Base-by-base conservation (phyloP, 805 yeast species). In the Lipomyces lipofer region DNA sequence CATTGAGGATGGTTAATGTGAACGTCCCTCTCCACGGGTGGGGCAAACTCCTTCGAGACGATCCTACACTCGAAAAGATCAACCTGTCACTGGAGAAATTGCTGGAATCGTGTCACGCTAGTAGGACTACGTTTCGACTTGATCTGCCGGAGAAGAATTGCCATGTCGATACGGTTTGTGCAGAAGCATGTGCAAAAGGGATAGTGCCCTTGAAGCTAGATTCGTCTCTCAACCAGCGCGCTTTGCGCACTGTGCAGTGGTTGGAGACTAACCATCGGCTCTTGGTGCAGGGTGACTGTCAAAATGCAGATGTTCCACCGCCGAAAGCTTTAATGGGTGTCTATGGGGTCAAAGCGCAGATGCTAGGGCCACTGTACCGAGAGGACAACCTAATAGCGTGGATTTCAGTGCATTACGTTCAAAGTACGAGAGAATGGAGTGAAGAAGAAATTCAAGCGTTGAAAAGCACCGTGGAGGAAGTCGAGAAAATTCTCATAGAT, bases 341-440 rank as follows among this genome's bases (percentile, higher is more conserved):
- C 17, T 51, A 51, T 27, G 55, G 55, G 22, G 55, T 51, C 43
- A 51, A 47, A 24, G 55, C 55, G 13, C 55, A 51, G 29, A 51
- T 51, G 55, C 30, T 51, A 10, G 47, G 27, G 2, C 55, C 55
- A 19, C 28, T 51, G 19, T 39, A 27, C 19, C 29, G 22, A n/a
- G 53, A 40, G 17, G 35, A 51, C 28, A 7, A 42, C n/a, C 22
- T 51, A 17, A 32, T 25, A 4, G 55, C 55, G 19, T 51, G 55
- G 55, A 51, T 51, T 19, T 51, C 55, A 15, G 40, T 51, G 24
- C 55, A 51, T 7, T 40, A 51, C 29, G 33, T 51, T 21, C 40
- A 30, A 3, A 40, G 43, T 21, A 42, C 36, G 13, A 17, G 55
- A 4, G 53, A 36, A 15, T 51, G 55, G 55, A 51, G 19, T 4